phyloP scores from a whole-genome alignment of 2,329 filamentous ascomycete species.

The Knoxdaviesia proteae region DNA sequence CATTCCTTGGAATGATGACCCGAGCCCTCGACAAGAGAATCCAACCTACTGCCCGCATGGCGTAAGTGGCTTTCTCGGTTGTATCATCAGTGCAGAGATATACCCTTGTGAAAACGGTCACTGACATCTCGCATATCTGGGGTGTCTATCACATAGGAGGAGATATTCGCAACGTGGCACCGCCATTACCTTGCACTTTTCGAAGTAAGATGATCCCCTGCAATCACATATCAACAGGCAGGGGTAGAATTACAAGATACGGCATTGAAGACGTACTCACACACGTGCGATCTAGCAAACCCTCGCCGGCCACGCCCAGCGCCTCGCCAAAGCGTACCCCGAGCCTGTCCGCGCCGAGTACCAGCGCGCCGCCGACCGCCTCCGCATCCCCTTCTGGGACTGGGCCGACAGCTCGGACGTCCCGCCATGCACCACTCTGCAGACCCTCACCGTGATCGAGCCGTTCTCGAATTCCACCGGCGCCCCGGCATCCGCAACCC shows the following conservation, averaged over 20 bases:
- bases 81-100: background rate
- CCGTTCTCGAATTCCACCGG: conserved; percentile 12
- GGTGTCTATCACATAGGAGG: conserved; percentile 15
- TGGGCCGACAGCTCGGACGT: conserved; percentile 24
- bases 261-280: background rate
- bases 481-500: background rate
- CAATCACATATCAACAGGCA: background rate
- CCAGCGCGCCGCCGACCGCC: conserved; percentile 19
- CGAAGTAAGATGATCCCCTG: conserved; percentile 19
- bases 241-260: background rate
- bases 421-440: conserved; percentile 17
- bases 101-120: background rate
- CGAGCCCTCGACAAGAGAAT: conserved; percentile 9
- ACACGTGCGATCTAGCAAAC: conserved; percentile 21
- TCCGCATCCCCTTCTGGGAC: conserved; percentile 33
- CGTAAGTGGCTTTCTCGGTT: conserved; percentile 12
- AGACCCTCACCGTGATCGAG: conserved; percentile 18
- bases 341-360: conserved; percentile 15
- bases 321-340: conserved; percentile 23
- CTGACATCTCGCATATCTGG: background rate
- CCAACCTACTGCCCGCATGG: conserved; percentile 25
- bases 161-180: conserved; percentile 33
- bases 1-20: conserved; percentile 18
- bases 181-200: conserved; percentile 31
- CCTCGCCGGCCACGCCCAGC: conserved; percentile 23